Evolutionary conservation across 495 filamentous ascomycete genomes (phyloP).

Genomic region (Penicillium parvum): DNA sequence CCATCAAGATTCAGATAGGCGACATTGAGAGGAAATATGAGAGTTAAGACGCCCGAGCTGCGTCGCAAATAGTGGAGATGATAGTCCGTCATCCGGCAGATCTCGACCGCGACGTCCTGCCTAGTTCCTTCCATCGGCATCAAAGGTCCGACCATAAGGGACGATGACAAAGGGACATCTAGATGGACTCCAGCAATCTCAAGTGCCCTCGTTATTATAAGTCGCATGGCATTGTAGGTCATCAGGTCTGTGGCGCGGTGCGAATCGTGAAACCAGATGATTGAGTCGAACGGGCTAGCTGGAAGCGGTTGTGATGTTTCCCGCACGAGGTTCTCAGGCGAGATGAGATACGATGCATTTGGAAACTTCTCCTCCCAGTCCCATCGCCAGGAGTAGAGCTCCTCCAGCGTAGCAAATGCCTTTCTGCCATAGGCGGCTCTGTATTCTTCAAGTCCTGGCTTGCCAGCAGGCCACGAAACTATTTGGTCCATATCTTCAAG

Average conservation of each 20-base stretch:
- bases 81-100: conserved; percentile 17
- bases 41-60: conserved; percentile 14
- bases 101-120: conserved; percentile 16
- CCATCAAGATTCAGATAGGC: conserved; percentile 12
- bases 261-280: conserved; percentile 12
- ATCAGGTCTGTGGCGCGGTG: conserved; percentile 15
- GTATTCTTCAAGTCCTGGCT: conserved; percentile 2
- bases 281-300: conserved; percentile 12
- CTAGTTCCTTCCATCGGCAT: conserved; percentile 17
- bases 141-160: conserved; percentile 9
- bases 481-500: conserved; percentile 12
- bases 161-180: not conserved
- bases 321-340: not conserved
- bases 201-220: conserved; percentile 8
- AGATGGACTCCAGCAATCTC: conserved; percentile 3
- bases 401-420: conserved; percentile 1
- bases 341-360: conserved; percentile 1
- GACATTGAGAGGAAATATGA: conserved; percentile 18
- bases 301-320: conserved; percentile 1
- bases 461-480: not conserved
- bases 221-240: conserved; percentile 9
- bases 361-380: conserved; percentile 13
- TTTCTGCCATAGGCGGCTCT: not conserved
- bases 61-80: conserved; percentile 10
- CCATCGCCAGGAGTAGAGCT: conserved; percentile 18